Percentiles rank a stretch among this genome's conserved stretches.
These are phyloP conservation scores for Mucor piriformis DNA, from an alignment of 371 early-diverging fungal species.

Conservation along the genomic window DNA sequence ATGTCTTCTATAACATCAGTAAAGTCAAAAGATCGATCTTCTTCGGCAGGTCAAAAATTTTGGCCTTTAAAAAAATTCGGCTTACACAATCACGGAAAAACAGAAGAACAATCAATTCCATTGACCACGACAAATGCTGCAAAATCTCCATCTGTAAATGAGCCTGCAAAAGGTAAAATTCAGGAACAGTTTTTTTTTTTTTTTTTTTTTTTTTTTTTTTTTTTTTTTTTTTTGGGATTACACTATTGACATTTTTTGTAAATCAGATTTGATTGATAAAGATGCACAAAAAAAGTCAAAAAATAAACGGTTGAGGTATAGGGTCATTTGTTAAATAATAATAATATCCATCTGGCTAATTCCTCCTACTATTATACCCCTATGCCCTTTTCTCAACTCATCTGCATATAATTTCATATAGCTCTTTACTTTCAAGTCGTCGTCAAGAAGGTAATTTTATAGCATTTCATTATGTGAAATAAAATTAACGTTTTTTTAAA, in stretches of 20 bases:
- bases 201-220: too few species aligned
- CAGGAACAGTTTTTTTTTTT: too few species aligned
- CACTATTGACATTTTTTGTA: background rate
- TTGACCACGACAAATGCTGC: background rate
- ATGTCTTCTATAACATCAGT: slow-evolving; percentile 6
- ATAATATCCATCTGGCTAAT: background rate
- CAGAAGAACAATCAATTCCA: slow-evolving; percentile 1
- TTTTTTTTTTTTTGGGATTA: background rate
- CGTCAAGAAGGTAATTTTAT: slow-evolving; percentile 22
- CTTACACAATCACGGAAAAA: slow-evolving; percentile 10
- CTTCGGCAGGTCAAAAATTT: slow-evolving; percentile 29
- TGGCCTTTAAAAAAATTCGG: slow-evolving; percentile 31
- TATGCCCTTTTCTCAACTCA: slow-evolving; percentile 21
- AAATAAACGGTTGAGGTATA: slow-evolving; percentile 26
- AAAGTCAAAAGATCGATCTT: slow-evolving; percentile 21
- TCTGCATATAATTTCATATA: slow-evolving; percentile 15
- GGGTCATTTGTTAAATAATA: background rate
- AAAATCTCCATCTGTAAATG: background rate
- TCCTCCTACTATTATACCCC: background rate
- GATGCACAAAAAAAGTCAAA: slow-evolving; percentile 21
- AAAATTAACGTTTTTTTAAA: background rate
- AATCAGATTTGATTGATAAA: background rate
- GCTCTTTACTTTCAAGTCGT: slow-evolving; percentile 24
- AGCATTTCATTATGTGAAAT: too few species aligned
- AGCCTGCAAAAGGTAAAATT: background rate